Evolutionary conservation across 768 basidiomycete genomes (phyloP).

Genomic region (Lyophyllum decastes): DNA sequence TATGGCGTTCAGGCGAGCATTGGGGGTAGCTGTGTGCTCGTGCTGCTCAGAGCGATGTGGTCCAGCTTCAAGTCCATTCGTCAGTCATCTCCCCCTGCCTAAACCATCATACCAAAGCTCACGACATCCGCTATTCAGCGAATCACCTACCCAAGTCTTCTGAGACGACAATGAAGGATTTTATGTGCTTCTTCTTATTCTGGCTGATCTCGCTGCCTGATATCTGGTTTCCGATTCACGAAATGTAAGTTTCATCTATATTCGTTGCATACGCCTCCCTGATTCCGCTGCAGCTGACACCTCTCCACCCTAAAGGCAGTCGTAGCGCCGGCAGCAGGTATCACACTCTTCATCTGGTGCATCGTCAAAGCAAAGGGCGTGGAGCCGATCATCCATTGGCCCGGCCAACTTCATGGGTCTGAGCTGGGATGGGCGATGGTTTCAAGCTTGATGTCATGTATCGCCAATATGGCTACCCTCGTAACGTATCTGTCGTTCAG

Average conservation of each 20-base stretch:
- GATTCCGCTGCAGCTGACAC: slow-evolving; percentile 50
- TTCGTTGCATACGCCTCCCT: slow-evolving; percentile 11
- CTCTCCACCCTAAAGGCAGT: slow-evolving; percentile 81
- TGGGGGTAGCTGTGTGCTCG: slow-evolving; percentile 73
- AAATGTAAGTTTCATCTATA: slow-evolving; percentile 52
- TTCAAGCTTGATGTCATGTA: slow-evolving; percentile 70
- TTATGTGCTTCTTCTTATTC: slow-evolving; percentile 85
- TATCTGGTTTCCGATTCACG: slow-evolving; percentile 83
- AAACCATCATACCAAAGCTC: not conserved
- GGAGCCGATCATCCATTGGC: slow-evolving; percentile 71
- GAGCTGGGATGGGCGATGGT: slow-evolving; percentile 79
- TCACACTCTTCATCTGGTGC: slow-evolving; percentile 77
- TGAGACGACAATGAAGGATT: slow-evolving; percentile 72
- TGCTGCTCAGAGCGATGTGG: slow-evolving; percentile 78
- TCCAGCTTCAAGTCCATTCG: slow-evolving; percentile 69
- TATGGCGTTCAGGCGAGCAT: slow-evolving; percentile 82
- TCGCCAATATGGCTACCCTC: slow-evolving; percentile 79
- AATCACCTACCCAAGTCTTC: slow-evolving; percentile 75
- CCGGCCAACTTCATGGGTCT: slow-evolving; percentile 62
- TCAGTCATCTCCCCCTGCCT: slow-evolving; percentile 30
- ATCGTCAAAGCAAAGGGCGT: slow-evolving; percentile 77
- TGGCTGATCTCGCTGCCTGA: slow-evolving; percentile 80
- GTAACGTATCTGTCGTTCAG: slow-evolving; percentile 44
- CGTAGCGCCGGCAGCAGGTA: slow-evolving; percentile 68
- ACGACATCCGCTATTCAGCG: slow-evolving; percentile 34